Evolutionary conservation across 371 early-diverging fungal genomes (phyloP).

Genomic region (Circinella umbellata): DNA sequence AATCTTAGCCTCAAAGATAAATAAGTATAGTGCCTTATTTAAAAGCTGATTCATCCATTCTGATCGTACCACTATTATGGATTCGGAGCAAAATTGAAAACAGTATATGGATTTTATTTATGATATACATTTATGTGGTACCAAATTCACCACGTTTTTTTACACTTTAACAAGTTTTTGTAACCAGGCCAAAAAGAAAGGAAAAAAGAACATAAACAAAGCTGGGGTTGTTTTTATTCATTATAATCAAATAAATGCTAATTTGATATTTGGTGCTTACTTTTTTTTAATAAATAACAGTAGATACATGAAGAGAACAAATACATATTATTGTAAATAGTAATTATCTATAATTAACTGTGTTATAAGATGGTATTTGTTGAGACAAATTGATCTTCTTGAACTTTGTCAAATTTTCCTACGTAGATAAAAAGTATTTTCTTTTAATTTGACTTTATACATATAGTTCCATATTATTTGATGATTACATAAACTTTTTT

Average conservation of each 20-base stretch:
- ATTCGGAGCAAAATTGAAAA: too few relatives aligned
- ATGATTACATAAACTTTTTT: too few relatives aligned
- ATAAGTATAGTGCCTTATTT: too few relatives aligned
- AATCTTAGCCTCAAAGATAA: background rate
- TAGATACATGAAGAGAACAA: too few relatives aligned
- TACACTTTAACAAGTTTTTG: background rate
- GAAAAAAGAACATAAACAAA: background rate
- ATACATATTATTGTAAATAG: background rate
- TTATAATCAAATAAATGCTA: too few relatives aligned
- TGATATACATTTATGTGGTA: background rate
- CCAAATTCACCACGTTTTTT: background rate
- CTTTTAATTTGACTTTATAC: background rate
- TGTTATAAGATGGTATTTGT: background rate
- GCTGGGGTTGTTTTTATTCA: too few relatives aligned
- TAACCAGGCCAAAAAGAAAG: background rate
- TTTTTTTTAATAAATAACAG: too few relatives aligned
- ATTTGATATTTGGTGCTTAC: too few relatives aligned
- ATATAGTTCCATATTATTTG: background rate
- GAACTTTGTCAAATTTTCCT: constrained; percentile 9
- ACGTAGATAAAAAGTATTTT: background rate
- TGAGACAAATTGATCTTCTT: background rate
- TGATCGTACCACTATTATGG: too few relatives aligned
- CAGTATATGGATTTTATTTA: too few relatives aligned
- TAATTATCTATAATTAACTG: background rate
- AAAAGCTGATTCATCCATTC: too few relatives aligned